Base-by-base conservation (phyloP, 2,329 filamentous ascomycete species). In the Aspergillus sp. region DNA sequence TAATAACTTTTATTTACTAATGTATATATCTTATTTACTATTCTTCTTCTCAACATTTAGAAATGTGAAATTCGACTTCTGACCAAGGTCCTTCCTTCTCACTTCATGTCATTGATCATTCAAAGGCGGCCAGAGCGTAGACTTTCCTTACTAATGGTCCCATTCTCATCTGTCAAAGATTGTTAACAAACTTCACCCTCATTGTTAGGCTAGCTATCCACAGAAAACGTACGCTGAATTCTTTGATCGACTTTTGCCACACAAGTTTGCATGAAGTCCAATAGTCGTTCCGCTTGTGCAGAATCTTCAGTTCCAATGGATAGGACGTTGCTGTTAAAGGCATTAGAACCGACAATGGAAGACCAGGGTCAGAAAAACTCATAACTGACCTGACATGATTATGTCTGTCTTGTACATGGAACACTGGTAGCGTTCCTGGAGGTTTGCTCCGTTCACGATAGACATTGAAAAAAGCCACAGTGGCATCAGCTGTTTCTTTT, bases 381-480 rank as follows among this genome's bases (percentile, higher is more conserved):
- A 30, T 30, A 30, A 10, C 27, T 8, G 5, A 57, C 54, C 54
- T 57, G 13, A 57, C 13, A 50, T 57, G 54, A 15, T 57, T 57
- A 32, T 57, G 54, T 23, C 42, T 48, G 3, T 54, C 15, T 13
- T 49, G 41, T 23, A 59, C 51, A 42, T 59, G 41, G 11, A 59
- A 54, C 8, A 36, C 19, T 7, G 57, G 57, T 8, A 59, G 41
- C 5, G 50, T 32, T 2, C 41, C 50, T 3, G 27, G 10, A 6
- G 57, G 57, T 4, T 39, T 54, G 19, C 57, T 59, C 17, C 51
- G 50, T 27, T 30, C 30, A 6, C 50, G 39, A 32, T 59, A 59
- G 5, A 30, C 57, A 38, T 59, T 59, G 50, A 59, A 50, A 13
- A 59, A 59, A 3, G 39, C 41, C 10, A 59, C 19, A 5, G 50